These are phyloP conservation scores for Epichloe gansuensis DNA, from an alignment of 2,329 filamentous ascomycete genomes.

Conservation along the genomic window DNA sequence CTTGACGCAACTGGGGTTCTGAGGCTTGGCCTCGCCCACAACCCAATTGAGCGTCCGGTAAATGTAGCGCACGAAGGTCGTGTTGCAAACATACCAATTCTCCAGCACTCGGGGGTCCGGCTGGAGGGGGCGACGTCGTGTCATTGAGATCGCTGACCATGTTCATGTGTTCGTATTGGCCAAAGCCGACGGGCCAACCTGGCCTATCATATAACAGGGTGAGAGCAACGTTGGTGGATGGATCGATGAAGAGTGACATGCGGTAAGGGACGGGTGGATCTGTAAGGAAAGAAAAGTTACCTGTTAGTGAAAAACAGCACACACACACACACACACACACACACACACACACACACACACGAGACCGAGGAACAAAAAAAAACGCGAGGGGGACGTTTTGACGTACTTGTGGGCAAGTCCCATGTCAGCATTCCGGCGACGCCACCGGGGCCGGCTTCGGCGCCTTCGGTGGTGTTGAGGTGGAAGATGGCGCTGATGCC, in stretches of 20 bases:
- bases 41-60: constrained; percentile 11
- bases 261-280: neutral
- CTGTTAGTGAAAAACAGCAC: no score
- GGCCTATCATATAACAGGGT: constrained; percentile 9
- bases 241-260: constrained; percentile 8
- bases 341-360: no score
- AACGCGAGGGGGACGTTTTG: no score
- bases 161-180: constrained; percentile 6
- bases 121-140: constrained; percentile 3
- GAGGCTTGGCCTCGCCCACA: constrained; percentile 7
- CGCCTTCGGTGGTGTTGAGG: constrained; percentile 11
- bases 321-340: no score
- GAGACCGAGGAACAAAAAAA: no score
- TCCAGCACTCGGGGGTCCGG: constrained; percentile 3
- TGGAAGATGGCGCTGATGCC: constrained; percentile 1
- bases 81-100: constrained; percentile 12
- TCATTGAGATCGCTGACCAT: constrained; percentile 12
- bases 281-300: neutral
- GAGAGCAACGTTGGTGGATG: constrained; percentile 11
- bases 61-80: constrained; percentile 8
- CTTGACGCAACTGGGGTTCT: constrained; percentile 14
- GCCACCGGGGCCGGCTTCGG: constrained; percentile 3
- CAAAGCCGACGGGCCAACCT: constrained; percentile 14
- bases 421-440: constrained; percentile 6
- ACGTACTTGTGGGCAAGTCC: constrained; percentile 5